Conservation (phyloP, 345 rosid species). For the Combretum micranthum region DNA sequence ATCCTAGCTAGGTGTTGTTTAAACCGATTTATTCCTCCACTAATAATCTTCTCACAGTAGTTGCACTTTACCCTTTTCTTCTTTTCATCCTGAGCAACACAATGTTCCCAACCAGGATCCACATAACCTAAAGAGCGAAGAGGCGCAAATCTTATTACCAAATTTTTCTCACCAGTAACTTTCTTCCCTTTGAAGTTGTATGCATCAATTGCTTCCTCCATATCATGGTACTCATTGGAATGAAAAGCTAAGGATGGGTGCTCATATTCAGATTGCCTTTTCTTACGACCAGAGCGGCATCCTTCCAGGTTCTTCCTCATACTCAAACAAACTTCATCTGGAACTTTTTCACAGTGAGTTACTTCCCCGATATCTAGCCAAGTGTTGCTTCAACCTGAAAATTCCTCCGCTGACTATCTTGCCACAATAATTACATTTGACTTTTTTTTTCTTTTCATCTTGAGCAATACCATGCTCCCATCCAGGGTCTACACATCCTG, state of each 20-base stretch:
- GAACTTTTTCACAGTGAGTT: conserved; percentile 27
- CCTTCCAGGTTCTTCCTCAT: conserved; percentile 38
- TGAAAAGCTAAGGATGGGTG: conserved; percentile 16
- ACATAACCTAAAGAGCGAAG: conserved; percentile 38
- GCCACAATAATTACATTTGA: conserved; percentile 35
- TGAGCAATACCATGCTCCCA: conserved; percentile 40
- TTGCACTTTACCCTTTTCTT: conserved; percentile 46
- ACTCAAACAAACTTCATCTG: conserved; percentile 28
- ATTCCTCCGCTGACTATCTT: conserved; percentile 33
- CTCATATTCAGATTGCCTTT: conserved; percentile 17
- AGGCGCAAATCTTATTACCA: conserved; percentile 20
- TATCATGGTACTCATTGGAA: conserved; percentile 14
- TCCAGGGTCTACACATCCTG: conserved; percentile 30
- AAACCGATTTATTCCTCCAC: conserved; percentile 46
- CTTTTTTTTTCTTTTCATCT: conserved; percentile 33
- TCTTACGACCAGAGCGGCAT: conserved; percentile 24
- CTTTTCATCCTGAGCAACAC: conserved; percentile 38
- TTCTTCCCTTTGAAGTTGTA: conserved; percentile 25
- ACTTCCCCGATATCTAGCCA: conserved; percentile 39
- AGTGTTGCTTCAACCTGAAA: conserved; percentile 31
- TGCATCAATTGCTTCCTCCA: conserved; percentile 17
- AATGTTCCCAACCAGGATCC: conserved; percentile 48
- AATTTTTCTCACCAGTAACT: conserved; percentile 13
- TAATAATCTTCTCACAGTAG: conserved; percentile 41
- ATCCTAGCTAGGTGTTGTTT: conserved; percentile 47